A percentile compares a stretch with the other conserved stretches of the same genome.
phyloP scores from a whole-genome alignment of 495 filamentous ascomycete genomes.

The Penicillium pancosmium region DNA sequence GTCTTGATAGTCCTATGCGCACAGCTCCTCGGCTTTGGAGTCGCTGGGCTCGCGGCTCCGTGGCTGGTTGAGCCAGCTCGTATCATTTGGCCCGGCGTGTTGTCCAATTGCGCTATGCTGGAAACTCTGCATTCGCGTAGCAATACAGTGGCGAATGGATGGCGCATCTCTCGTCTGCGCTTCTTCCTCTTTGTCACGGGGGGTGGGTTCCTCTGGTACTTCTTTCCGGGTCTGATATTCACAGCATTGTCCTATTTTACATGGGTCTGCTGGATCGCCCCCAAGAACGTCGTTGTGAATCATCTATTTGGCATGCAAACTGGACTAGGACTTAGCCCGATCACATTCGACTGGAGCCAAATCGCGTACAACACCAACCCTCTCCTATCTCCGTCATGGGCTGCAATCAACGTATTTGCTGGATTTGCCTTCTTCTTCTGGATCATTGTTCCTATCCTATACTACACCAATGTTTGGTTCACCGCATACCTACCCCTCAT shows the following conservation, averaged over 20 bases:
- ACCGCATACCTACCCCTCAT: slow-evolving; percentile 44
- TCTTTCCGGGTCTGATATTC: slow-evolving; percentile 74
- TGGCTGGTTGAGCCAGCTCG: slow-evolving; percentile 64
- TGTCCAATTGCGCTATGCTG: slow-evolving; percentile 45
- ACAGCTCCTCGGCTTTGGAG: slow-evolving; percentile 65
- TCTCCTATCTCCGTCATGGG: slow-evolving; percentile 40
- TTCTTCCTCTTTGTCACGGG: slow-evolving; percentile 59
- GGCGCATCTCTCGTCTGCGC: slow-evolving; percentile 60
- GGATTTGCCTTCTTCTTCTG: slow-evolving; percentile 40
- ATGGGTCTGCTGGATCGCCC: slow-evolving; percentile 83
- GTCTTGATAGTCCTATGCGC: slow-evolving; percentile 62
- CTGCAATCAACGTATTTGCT: slow-evolving; percentile 59
- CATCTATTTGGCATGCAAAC: slow-evolving; percentile 78
- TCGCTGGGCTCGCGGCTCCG: slow-evolving; percentile 63
- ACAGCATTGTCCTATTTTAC: slow-evolving; percentile 86
- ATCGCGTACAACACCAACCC: slow-evolving; percentile 44
- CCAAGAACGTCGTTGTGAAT: slow-evolving; percentile 75
- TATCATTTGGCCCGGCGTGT: slow-evolving; percentile 41
- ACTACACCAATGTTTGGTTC: slow-evolving; percentile 44
- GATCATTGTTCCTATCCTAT: slow-evolving; percentile 37
- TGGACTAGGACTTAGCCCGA: slow-evolving; percentile 76
- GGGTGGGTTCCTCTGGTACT: slow-evolving; percentile 70
- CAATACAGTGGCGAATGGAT: slow-evolving; percentile 53
- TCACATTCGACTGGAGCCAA: slow-evolving; percentile 80
- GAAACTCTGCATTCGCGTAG: slow-evolving; percentile 38